Base-by-base conservation (phyloP, 768 basidiomycete genomes). In the Auriculariales sp. region DNA sequence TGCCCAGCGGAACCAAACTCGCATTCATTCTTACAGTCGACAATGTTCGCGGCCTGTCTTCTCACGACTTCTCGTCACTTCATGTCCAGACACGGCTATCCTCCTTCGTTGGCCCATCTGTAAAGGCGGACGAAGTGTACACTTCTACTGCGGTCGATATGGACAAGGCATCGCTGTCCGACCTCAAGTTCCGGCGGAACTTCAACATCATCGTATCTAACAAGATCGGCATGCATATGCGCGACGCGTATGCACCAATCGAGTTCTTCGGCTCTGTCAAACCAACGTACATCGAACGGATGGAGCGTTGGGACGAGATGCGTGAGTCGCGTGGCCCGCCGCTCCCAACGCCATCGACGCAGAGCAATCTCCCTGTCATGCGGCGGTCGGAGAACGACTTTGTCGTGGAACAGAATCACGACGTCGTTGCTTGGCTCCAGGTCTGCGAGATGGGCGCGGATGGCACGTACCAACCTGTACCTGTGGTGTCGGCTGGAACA, bases 261-360 rank as follows among this genome's bases (percentile, higher is more conserved):
- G 89, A 95, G 58, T 85, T 98, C 63, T 97, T 93, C 56, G 94
- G 87, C 12, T 72, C 80, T 5, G 71, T 83, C 52, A 79, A 77
- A 46, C 76, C 88, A 12, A 83, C 81, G 14, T 98, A 94, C 63
- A 63, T 98, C 56, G 84, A 89, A 53, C 78, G 90, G 4, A 68
- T 97, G 64, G 90, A 92, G 59, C 76, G 85, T 50, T 95, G 91
- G 92, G 94, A 97, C 59, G 86, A 92, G 60, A 73, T 87, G 71
- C 78, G 91, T 29, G 92, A 97, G 55, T 77, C 83, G 45, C 76
- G 77, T 54, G 65, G 68, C 52, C 2, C 15, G 50, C 52, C 50
- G 52, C 52, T 10, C 17, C 27, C 47, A 15, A 54, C 46, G 33
- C 44, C 49, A 10, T 48, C 51, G 33, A 48, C 33, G 39, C 39